Evolutionary conservation across 495 filamentous ascomycete species (phyloP).

Genomic region (Cetradonia linearis): DNA sequence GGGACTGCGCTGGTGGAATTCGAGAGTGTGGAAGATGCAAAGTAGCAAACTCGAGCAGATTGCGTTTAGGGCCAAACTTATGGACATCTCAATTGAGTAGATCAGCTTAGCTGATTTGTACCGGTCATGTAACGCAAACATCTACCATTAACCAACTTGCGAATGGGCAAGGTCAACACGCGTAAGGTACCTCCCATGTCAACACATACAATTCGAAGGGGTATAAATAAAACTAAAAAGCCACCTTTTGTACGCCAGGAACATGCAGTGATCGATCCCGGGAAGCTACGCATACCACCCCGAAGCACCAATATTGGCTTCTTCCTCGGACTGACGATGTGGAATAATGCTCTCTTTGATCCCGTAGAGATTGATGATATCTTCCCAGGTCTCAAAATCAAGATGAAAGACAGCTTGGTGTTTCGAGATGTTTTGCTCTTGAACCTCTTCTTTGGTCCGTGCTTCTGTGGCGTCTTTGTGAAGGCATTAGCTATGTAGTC

Average conservation of each 20-base stretch:
- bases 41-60: not conserved
- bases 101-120: not conserved
- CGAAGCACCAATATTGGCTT: conserved; percentile 43
- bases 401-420: conserved; percentile 79
- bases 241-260: not conserved
- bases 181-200: not conserved
- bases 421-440: conserved; percentile 44
- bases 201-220: not conserved
- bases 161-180: too few species aligned
- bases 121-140: not conserved
- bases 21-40: conserved; percentile 16
- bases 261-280: not conserved
- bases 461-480: conserved; percentile 33
- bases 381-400: conserved; percentile 71
- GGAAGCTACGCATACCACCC: conserved; percentile 65
- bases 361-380: conserved; percentile 60
- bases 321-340: conserved; percentile 56
- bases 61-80: too few species aligned
- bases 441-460: conserved; percentile 36
- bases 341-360: conserved; percentile 73
- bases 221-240: not conserved
- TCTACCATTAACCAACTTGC: not conserved
- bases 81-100: not conserved
- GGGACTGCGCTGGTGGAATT: conserved; percentile 50
- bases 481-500: conserved; percentile 25